Conservation (phyloP, 345 rosid genomes). For the Anastatica hierochuntica region DNA sequence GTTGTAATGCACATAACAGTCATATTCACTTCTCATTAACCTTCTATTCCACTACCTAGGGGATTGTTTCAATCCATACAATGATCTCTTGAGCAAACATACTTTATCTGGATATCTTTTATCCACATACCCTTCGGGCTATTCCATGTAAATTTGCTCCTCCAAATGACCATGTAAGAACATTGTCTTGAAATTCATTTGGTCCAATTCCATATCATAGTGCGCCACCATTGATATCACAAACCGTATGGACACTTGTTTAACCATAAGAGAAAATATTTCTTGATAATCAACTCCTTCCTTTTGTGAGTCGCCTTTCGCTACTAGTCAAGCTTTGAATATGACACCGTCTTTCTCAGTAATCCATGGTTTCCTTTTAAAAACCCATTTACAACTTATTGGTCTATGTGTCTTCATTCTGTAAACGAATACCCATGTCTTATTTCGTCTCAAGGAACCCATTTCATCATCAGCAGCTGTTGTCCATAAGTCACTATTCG, state of each 20-base stretch:
- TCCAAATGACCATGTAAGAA: neutral
- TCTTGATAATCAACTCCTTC: too few relatives aligned
- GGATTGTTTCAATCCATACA: neutral
- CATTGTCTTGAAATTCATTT: neutral
- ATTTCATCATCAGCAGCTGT: neutral
- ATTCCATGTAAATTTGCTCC: neutral
- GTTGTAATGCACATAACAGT: neutral
- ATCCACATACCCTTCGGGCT: neutral
- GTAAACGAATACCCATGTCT: neutral
- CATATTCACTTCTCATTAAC: neutral
- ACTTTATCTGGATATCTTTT: too few relatives aligned
- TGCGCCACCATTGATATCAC: neutral
- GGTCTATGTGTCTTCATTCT: neutral
- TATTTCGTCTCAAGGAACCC: neutral
- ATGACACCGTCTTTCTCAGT: neutral
- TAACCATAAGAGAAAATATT: too few relatives aligned
- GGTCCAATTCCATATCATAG: neutral
- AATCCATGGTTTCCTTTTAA: neutral
- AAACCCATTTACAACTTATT: neutral
- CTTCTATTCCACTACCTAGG: neutral
- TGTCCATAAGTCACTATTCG: too few relatives aligned
- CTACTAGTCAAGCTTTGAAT: too few relatives aligned
- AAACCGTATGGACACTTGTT: neutral
- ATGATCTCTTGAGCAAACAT: too few relatives aligned
- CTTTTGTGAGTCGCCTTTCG: too few relatives aligned